These are phyloP conservation scores for Ascochyta koolunga DNA, from an alignment of 2,329 filamentous ascomycete genomes.

Conservation along the genomic window DNA sequence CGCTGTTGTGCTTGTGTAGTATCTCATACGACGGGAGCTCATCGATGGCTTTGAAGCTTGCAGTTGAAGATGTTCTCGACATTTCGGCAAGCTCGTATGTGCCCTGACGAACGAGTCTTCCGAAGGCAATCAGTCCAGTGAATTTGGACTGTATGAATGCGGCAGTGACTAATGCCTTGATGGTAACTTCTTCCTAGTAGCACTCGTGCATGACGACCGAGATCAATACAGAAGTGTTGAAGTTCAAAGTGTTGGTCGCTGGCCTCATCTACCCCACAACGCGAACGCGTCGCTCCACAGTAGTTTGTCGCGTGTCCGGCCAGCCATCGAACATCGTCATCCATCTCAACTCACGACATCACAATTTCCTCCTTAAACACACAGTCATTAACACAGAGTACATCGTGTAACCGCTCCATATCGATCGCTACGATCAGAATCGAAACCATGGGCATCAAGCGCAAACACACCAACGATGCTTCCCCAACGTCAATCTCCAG, in stretches of 20 bases:
- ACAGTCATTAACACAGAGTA: neutral
- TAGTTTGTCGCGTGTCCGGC: constrained; percentile 24
- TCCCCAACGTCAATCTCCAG: constrained; percentile 53
- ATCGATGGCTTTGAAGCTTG: neutral
- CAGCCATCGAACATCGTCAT: constrained; percentile 35
- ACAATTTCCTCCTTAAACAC: neutral
- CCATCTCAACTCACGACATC: constrained; percentile 10
- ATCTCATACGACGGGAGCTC: neutral
- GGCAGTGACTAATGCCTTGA: too few relatives aligned
- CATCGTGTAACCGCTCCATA: neutral
- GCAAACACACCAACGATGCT: constrained; percentile 60
- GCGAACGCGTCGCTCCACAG: constrained; percentile 26
- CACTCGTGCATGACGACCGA: neutral
- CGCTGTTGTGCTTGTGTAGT: neutral
- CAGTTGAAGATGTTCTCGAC: neutral
- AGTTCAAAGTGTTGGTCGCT: neutral
- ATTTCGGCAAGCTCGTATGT: neutral
- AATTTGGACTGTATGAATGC: neutral
- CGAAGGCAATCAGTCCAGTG: neutral
- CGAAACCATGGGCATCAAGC: constrained; percentile 61
- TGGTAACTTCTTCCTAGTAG: neutral
- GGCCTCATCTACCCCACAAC: constrained; percentile 21
- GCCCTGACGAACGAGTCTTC: neutral
- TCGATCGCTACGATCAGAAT: neutral
- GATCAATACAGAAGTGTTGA: neutral